Evolutionary conservation across 2,329 filamentous ascomycete species (phyloP).

Genomic region (Alternaria atra): DNA sequence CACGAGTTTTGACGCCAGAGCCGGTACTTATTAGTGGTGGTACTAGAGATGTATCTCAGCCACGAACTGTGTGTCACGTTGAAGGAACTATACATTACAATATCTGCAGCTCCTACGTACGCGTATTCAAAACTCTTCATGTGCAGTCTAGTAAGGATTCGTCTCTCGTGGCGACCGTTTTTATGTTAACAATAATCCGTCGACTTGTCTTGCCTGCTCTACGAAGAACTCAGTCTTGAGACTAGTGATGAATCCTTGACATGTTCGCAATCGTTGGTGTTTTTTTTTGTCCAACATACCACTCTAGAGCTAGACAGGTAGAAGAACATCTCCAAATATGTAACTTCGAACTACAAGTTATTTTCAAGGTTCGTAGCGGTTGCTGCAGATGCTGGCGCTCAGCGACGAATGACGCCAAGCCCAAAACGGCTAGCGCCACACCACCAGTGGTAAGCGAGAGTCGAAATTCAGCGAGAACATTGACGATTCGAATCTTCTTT

Average conservation of each 20-base stretch:
- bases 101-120: no score
- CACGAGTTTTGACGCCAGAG: background rate
- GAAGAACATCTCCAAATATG: background rate
- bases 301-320: no score
- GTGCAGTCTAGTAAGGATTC: background rate
- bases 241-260: background rate
- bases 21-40: background rate
- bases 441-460: constrained; percentile 4
- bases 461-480: constrained; percentile 10
- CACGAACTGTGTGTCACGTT: background rate
- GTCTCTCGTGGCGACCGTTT: no score
- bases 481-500: constrained; percentile 16
- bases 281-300: no score
- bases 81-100: background rate
- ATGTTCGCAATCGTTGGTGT: background rate
- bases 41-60: background rate
- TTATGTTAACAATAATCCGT: background rate
- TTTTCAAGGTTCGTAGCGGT: background rate
- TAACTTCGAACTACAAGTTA: background rate
- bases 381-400: background rate
- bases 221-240: background rate
- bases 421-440: background rate
- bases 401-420: background rate
- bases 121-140: background rate
- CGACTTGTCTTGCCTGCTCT: background rate